Evolutionary conservation across 805 yeast species (phyloP).

Genomic region (Kodamaea kaohsiungensis): DNA sequence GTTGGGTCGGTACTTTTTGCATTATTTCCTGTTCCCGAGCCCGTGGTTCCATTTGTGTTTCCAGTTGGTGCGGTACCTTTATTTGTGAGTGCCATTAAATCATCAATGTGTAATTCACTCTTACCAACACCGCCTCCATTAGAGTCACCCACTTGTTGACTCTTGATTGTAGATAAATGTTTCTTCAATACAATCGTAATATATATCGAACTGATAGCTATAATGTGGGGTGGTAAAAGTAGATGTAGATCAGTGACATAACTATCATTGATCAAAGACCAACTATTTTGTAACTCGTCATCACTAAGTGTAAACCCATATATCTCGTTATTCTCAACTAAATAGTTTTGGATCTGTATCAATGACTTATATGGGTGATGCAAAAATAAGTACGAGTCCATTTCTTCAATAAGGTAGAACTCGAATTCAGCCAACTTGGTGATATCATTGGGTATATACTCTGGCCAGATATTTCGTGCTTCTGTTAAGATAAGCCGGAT

Average conservation of each 20-base stretch:
- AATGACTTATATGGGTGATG: slow-evolving; percentile 76
- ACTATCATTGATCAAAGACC: slow-evolving; percentile 90
- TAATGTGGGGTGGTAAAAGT: slow-evolving; percentile 83
- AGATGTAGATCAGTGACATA: slow-evolving; percentile 85
- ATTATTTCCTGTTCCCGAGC: not conserved
- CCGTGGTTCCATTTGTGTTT: not conserved
- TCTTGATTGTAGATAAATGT: slow-evolving; percentile 26
- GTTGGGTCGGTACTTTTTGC: slow-evolving; percentile 10
- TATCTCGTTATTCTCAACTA: slow-evolving; percentile 30
- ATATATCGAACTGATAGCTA: slow-evolving; percentile 81
- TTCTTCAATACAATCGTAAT: slow-evolving; percentile 64
- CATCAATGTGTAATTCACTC: slow-evolving; percentile 37
- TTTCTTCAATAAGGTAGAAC: slow-evolving; percentile 87
- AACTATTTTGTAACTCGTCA: slow-evolving; percentile 78
- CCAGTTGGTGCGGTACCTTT: not conserved
- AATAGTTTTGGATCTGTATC: slow-evolving; percentile 49
- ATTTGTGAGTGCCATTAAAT: slow-evolving; percentile 29
- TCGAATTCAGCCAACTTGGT: slow-evolving; percentile 94
- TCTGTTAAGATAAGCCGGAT: slow-evolving; percentile 80
- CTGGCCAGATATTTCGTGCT: slow-evolving; percentile 92
- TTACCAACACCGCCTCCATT: slow-evolving; percentile 8
- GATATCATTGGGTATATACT: slow-evolving; percentile 86
- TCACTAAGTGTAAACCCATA: slow-evolving; percentile 44
- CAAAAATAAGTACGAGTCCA: slow-evolving; percentile 68
- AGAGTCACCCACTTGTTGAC: slow-evolving; percentile 11